Conservation (phyloP, 768 basidiomycete genomes). For the Calocybe gangraenosa region DNA sequence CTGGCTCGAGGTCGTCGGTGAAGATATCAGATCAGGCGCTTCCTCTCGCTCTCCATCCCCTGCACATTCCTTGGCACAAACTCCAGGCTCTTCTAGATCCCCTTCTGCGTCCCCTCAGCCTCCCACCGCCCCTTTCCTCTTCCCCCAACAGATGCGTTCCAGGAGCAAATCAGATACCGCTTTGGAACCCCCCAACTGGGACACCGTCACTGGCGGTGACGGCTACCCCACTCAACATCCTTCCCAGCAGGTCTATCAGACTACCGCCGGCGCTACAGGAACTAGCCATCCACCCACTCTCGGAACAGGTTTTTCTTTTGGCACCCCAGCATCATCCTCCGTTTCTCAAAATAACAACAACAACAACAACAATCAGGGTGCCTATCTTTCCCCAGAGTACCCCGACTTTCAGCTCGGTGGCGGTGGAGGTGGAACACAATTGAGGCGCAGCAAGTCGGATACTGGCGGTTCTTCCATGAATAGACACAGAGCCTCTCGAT, state of each 20-base stretch:
- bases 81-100: conserved; percentile 26
- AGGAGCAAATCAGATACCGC: conserved; percentile 62
- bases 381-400: conserved; percentile 24
- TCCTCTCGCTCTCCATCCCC: conserved; percentile 20
- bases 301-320: conserved; percentile 31
- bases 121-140: conserved; percentile 20
- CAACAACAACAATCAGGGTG: conserved; percentile 10
- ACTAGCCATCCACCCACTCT: conserved; percentile 17
- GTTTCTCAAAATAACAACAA: conserved; percentile 1
- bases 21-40: conserved; percentile 6
- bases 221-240: conserved; percentile 25
- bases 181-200: conserved; percentile 53
- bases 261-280: conserved; percentile 7
- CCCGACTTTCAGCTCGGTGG: conserved; percentile 13
- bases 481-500: conserved; percentile 23
- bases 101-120: conserved; percentile 19
- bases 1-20: conserved; percentile 13
- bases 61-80: conserved; percentile 8
- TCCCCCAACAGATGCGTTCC: conserved; percentile 27
- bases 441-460: conserved; percentile 27
- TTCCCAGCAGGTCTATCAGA: conserved; percentile 18
- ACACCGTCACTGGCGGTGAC: conserved; percentile 23
- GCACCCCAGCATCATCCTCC: conserved; percentile 9
- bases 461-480: conserved; percentile 12
- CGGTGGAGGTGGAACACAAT: conserved; percentile 5